phyloP scores from a whole-genome alignment of 768 basidiomycete genomes.

The Calocera viscosa region DNA sequence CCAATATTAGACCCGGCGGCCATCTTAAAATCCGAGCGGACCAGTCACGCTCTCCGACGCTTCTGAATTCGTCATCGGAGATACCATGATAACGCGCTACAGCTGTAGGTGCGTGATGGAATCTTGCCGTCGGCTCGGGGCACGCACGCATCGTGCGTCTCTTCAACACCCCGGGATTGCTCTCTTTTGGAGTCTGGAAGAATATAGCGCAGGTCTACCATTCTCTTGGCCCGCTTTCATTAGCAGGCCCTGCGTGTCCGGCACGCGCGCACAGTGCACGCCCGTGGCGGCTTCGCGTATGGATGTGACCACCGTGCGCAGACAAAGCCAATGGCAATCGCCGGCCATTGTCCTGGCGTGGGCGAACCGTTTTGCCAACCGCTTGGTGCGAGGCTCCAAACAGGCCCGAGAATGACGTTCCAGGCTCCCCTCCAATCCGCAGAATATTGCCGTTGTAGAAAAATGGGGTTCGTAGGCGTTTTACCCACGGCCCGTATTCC shows the following conservation, averaged over 20 bases:
- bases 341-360: background rate
- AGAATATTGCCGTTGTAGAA: background rate
- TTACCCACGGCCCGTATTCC: background rate
- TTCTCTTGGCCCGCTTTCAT: background rate
- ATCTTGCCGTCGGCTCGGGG: background rate
- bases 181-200: background rate
- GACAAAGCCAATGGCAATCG: background rate
- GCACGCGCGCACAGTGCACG: background rate
- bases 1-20: background rate
- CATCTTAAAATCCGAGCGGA: background rate
- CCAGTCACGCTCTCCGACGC: background rate
- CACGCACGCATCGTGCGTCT: background rate
- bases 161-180: background rate
- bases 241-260: background rate
- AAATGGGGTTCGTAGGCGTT: background rate
- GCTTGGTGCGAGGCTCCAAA: background rate
- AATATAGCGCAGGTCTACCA: background rate
- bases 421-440: background rate
- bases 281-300: background rate
- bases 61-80: background rate
- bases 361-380: background rate
- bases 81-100: background rate
- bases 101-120: background rate
- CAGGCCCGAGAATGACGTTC: background rate
- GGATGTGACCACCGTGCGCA: background rate